Base-by-base conservation (phyloP, 1,139 yeast genomes). In the Wickerhamomyces sp. region DNA sequence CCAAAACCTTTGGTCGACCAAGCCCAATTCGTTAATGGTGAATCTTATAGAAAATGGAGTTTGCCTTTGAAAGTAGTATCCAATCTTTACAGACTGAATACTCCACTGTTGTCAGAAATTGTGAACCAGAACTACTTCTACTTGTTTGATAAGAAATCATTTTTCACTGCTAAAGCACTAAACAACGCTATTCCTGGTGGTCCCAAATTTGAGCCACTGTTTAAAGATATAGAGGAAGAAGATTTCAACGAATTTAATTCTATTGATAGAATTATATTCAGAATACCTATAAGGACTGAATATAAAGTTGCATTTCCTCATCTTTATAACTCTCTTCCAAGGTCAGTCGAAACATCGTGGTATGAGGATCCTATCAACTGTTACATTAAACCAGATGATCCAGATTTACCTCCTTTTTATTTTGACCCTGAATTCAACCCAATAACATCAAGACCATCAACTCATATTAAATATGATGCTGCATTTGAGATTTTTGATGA, bases 131-230 rank as follows among this genome's bases (percentile, higher is more conserved):
- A 82, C 54, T 75, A 75, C 48, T 72, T 64, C 47, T 83, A 84
- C 54, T 63, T 88, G 30, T 92, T 89, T 59, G 89, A 89, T 51
- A 78, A 75, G 43, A 72, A 81, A 41, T 72, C 96, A 0, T 85
- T 92, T 47, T 77, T 83, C 58, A 89, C 97, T 0, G 95, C 97
- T 1, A 92, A 92, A 55, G 92, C 95, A 7, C 69, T 94, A 43
- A 89, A 89, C 55, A 72, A 81, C 38, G 82, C 95, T 1, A 70
- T 92, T 30, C 97, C 97, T 0, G 96, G 96, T 4, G 99, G 98
- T 0, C 98, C 99, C 5, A 87, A 83, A 56, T 92, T 90, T 60
- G 97, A 90, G 61, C 96, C 96, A 0, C 62, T 90, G n/a, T 79
- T 70, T 61, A 80, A 81, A 43, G 84, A 81, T 40, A 67, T 69